Evolutionary conservation across 805 yeast genomes (phyloP), one percentile per base, ranked within the genome.

Genomic region (Candida ovalis): DNA sequence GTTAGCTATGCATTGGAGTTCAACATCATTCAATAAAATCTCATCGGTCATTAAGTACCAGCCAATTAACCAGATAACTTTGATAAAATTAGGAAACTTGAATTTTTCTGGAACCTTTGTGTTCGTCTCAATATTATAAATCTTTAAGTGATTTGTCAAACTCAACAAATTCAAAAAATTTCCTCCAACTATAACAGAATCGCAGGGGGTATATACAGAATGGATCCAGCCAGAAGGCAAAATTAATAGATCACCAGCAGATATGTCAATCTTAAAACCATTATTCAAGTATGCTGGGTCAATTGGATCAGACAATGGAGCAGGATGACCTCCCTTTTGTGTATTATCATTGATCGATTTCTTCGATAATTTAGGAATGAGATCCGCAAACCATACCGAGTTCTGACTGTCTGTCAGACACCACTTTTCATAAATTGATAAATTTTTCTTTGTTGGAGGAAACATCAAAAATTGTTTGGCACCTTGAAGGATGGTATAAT

Each of bases 151-250:
- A 53, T 75, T 82, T 19, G 72, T 70, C 52, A 88, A 66, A 57
- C 84, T 83, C 46, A 78, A 67, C 37, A 81, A 61, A 0, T 95
- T 88, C 24, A 90, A 68, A 62, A 84, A 90, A 62, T 90, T 90
- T 0, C 97, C 97, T 2, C 97, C 97, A 47, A 90, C 78, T 2
- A 90, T 89, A 2, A 89, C 68, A 0, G 95, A 79, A 61, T 90
- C 96, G 15, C 70, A 68, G 0, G 96, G 92, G 0, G 97, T 89
- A 59, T 81, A 81, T 0, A 90, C 97, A 0, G 94, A 82, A 65
- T 90, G 97, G 43, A 90, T 89, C 95, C 96, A 90, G 0, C 96
- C 96, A 38, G 94, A 82, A 3, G 97, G 97, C 18, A 90, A 83
- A 13, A 89, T 72, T 66, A 90, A 75, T 23, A 89, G 73, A 59